Evolutionary conservation across 441 rosid species (phyloP), one percentile per base, ranked within the genome.

Genomic region (Populus hybrid): DNA sequence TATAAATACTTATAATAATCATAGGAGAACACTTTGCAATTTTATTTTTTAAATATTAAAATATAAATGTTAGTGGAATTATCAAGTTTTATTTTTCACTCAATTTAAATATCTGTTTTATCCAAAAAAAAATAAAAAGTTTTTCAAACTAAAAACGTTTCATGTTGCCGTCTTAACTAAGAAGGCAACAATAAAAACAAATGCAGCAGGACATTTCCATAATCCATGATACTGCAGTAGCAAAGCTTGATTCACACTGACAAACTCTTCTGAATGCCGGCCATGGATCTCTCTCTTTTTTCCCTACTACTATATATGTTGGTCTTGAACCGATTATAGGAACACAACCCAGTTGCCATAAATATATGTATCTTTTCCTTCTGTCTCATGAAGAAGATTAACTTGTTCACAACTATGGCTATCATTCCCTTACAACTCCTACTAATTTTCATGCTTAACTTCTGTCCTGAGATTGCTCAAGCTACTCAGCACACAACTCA

Each of bases 401-500:
- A 68, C 30, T 63, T 46, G 38, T 32, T 64, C 8, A 20, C 34
- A 66, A 67, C 9, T 6, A 78, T 82, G 81, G 70, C 63, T 23
- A 23, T 40, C 65, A 30, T 57, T 32, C 75, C 34, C 20, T 30
- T 72, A 75, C 28, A 26, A 0, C 65, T 78, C 36, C 40, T 67
- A 12, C 67, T 82, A 16, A 23, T 78, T 78, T 57, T 76, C 71
- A 57, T 71, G 14, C 72, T 78, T 32, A 70, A 23, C 42, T 75
- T 78, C 24, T n/a, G 5, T 34, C 70, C 71, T 66, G 38, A 26
- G 32, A 72, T 59, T 59, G 61, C 79, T 46, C 84, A 38, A 54
- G 76, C 80, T 67, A 36, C 50, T 72, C 30, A 81, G 24, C 70
- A 70, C 46, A 61, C 70, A 74, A 40, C 75, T 67, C 26, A 77